Base-by-base conservation (phyloP, 148 eudicot species). In the Silene latifolia region DNA sequence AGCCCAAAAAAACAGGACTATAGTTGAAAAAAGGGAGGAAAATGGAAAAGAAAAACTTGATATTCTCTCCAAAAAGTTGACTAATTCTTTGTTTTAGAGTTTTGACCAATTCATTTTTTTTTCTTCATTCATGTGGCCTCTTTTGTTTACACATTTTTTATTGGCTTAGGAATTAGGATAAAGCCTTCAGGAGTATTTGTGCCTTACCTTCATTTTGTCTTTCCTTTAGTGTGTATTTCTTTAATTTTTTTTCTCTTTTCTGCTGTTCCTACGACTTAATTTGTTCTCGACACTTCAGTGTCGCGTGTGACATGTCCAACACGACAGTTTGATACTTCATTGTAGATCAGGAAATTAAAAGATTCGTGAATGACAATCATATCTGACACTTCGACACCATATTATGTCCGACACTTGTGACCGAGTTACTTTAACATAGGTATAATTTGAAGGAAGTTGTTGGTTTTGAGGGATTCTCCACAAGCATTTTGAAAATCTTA, bases 81-180 rank as follows among this genome's bases (percentile, higher is more conserved):
- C n/a, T n/a, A n/a, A n/a, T n/a, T n/a, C n/a, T n/a, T 42, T 60
- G 20, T 63, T 67, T 79, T 56, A 11, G 29, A 18, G 71, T 19
- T 70, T 79, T 75, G 75, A 75, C 67, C 56, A 74, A 21, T 63
- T 64, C 7, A 21, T 51, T 11, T 51, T 51, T 13, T 27, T 27
- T 27, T 4, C 56, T 27, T 4, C 56, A 4, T 51, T 51, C 17
- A 51, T 51, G 56, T 51, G 56, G 56, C 13, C 5, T 51, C 56
- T 9, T 15, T 51, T 51, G 56, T 14, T 51, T 12, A 51, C 56
- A 51, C 56, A 51, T 13, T 18, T 51, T 51, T 51, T 51, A 4
- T 51, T 11, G 56, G 56, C 56, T 51, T 51, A 51, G 56, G 17
- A 13, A 18, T 51, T 51, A 51, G 56, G 17, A 13, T 51, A 51